Evolutionary conservation across 495 filamentous ascomycete species (phyloP).

Genomic region (Hypoxylon fuscum): DNA sequence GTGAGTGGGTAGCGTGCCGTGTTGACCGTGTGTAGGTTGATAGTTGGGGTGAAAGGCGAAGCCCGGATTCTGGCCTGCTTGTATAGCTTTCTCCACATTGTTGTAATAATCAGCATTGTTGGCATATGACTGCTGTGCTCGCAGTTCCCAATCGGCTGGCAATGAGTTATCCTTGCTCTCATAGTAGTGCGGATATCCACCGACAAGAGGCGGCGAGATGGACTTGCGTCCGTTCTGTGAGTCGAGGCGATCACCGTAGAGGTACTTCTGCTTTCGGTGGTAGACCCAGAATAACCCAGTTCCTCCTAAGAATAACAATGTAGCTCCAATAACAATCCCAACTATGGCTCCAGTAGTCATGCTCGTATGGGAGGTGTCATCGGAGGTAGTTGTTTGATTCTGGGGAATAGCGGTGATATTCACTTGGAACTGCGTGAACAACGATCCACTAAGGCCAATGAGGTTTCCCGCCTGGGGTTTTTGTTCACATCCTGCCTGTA

Average conservation of each 20-base stretch:
- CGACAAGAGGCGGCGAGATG: constrained; percentile 24
- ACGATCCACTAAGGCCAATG: constrained; percentile 44
- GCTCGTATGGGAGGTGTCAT: constrained; percentile 14
- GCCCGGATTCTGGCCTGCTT: constrained; percentile 1
- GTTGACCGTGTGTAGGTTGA: constrained; percentile 7
- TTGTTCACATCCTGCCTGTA: constrained; percentile 53
- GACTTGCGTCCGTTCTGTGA: constrained; percentile 30
- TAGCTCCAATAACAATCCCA: constrained; percentile 53
- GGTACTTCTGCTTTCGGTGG: constrained; percentile 50
- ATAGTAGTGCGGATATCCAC: constrained; percentile 20
- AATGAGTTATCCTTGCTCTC: constrained; percentile 1
- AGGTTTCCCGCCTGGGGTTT: constrained; percentile 44
- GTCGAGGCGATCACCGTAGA: constrained; percentile 10
- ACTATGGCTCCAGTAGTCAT: constrained; percentile 56
- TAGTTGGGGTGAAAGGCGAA: constrained; percentile 6
- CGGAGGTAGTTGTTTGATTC: constrained; percentile 20
- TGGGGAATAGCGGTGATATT: constrained; percentile 47
- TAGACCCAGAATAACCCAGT: constrained; percentile 53
- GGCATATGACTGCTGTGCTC: constrained; percentile 32
- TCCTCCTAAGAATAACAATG: constrained; percentile 49
- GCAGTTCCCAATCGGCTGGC: constrained; percentile 32
- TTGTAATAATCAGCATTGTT: constrained; percentile 46
- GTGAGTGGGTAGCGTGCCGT: constrained; percentile 54
- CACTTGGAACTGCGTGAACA: constrained; percentile 45
- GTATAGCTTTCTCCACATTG: constrained; percentile 27